Percentiles rank a stretch among this genome's conserved stretches.
Evolutionary conservation across 371 early-diverging fungal genomes (phyloP).

Genomic region (Umbelopsis sp.): DNA sequence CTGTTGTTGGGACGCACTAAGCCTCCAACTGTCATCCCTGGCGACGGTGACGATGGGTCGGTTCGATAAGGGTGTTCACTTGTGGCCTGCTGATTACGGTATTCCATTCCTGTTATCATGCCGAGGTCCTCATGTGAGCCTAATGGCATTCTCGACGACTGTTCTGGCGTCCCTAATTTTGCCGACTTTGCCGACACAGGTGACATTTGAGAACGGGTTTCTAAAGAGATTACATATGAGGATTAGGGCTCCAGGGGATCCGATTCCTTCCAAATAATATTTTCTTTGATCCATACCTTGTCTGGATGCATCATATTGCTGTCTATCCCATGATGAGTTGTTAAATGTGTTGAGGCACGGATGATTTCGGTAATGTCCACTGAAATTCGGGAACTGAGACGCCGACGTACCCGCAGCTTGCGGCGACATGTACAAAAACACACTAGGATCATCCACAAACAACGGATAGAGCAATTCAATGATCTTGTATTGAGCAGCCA

Average conservation of each 20-base stretch:
- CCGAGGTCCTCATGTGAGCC: neutral
- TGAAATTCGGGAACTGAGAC: slow-evolving; percentile 16
- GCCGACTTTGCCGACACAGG: neutral
- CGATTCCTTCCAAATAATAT: no score
- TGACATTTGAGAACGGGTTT: neutral
- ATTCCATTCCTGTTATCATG: slow-evolving; percentile 4
- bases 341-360: slow-evolving; percentile 21
- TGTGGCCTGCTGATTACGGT: neutral
- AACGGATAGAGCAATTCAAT: slow-evolving; percentile 67
- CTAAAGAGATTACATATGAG: neutral
- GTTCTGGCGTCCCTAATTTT: neutral
- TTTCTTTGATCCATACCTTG: neutral
- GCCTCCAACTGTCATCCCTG: slow-evolving; percentile 1
- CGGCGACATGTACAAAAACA: slow-evolving; percentile 28
- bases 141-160: neutral
- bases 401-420: slow-evolving; percentile 16
- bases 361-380: slow-evolving; percentile 16
- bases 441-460: slow-evolving; percentile 63
- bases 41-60: neutral
- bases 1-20: neutral
- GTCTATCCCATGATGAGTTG: slow-evolving; percentile 9
- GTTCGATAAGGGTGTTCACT: neutral
- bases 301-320: neutral
- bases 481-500: slow-evolving; percentile 67
- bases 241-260: no score